phyloP scores from a whole-genome alignment of 768 basidiomycete genomes.

The Mycena sanguinolenta region DNA sequence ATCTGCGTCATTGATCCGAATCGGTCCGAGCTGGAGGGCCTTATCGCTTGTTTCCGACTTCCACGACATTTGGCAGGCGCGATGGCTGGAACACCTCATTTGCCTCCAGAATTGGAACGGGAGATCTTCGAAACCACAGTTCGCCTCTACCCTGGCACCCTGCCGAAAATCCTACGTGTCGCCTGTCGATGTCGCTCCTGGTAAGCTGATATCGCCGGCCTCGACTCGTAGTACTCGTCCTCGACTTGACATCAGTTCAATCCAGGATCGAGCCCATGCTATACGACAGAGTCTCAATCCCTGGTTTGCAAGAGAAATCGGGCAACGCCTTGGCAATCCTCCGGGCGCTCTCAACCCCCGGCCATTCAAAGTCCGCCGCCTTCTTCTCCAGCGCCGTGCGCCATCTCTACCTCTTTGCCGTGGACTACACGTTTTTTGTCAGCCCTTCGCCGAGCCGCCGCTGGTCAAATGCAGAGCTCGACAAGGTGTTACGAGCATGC shows the following conservation, averaged over 20 bases:
- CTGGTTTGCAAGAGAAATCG: background rate
- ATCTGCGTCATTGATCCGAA: too few relatives aligned
- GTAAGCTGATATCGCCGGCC: background rate
- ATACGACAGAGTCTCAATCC: background rate
- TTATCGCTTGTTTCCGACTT: too few relatives aligned
- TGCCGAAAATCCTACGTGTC: too few relatives aligned
- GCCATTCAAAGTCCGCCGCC: background rate
- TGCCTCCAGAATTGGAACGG: too few relatives aligned
- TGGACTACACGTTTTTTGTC: background rate
- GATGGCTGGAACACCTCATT: too few relatives aligned
- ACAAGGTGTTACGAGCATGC: background rate
- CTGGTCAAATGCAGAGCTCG: background rate
- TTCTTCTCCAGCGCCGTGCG: conserved; percentile 3
- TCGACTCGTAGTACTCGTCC: too few relatives aligned
- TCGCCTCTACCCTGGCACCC: too few relatives aligned
- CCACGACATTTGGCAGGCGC: too few relatives aligned
- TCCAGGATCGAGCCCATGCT: conserved; percentile 6
- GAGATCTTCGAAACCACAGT: too few relatives aligned
- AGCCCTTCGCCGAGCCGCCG: background rate
- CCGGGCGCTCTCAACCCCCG: too few relatives aligned
- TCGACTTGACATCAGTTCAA: too few relatives aligned
- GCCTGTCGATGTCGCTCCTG: background rate
- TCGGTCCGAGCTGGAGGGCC: too few relatives aligned
- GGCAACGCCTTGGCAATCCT: background rate
- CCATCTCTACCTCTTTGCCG: background rate